Percentiles rank a stretch among this genome's conserved stretches.
phyloP scores from a whole-genome alignment of 2,329 filamentous ascomycete species.

The Talaromyces sp. region DNA sequence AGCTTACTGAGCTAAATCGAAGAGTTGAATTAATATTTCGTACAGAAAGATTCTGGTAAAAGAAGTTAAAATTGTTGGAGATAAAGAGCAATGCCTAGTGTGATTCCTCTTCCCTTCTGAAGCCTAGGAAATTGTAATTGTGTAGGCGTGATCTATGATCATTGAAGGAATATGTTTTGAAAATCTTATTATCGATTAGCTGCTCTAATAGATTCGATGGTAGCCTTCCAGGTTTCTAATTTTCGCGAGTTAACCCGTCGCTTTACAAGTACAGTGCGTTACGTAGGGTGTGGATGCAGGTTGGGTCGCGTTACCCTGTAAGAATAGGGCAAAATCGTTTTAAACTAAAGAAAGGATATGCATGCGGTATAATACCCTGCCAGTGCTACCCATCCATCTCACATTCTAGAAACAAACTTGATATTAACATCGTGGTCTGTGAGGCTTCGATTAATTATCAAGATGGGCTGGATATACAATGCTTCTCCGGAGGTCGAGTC shows the following conservation, averaged over 20 bases:
- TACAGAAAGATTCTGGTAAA: neutral
- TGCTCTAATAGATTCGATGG: neutral
- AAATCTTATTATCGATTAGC: neutral
- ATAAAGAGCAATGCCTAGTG: neutral
- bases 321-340: neutral
- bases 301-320: neutral
- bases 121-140: neutral
- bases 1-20: neutral
- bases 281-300: neutral
- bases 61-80: neutral
- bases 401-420: constrained; percentile 6
- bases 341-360: neutral
- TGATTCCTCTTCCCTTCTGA: neutral
- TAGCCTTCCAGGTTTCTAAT: neutral
- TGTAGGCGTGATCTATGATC: neutral
- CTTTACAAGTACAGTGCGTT: neutral
- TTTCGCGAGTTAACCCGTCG: neutral
- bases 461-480: constrained; percentile 49
- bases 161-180: neutral
- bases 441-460: constrained; percentile 21
- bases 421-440: neutral
- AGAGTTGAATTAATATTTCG: neutral
- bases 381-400: neutral
- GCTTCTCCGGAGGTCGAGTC: constrained; percentile 47
- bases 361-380: constrained; percentile 2